Base-by-base conservation (phyloP, 1,284 basidiomycete species). In the Pseudozyma thailandica region DNA sequence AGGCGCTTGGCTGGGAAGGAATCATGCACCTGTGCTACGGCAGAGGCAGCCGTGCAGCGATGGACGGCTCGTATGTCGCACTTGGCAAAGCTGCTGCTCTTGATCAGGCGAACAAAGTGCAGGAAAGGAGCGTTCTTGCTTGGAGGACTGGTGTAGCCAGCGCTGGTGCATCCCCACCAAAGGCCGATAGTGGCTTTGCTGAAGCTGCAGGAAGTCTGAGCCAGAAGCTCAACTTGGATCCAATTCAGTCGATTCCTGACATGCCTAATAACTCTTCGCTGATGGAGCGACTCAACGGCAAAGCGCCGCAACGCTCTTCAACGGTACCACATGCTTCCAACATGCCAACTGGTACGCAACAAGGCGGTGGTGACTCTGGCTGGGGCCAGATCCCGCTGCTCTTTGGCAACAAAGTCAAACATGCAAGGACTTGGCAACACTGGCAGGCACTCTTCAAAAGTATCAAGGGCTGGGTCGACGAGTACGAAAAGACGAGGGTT, bases 11-110 rank as follows among this genome's bases (percentile, higher is more conserved):
- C 9, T 82, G 80, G 80, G 74, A 79, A 30, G 79, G 79, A 15
- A 72, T 81, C 56, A 72, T 81, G 74, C 68, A 77, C 18, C 65
- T 82, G 18, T 82, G 80, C 59, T 82, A 82, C 37, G 80, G 80
- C 15, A 48, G 51, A 20, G 75, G 72, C 27, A 79, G 77, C 51
- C 53, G 54, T 23, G 62, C 63, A 30, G 69, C 59, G 2, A 39
- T 42, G 0, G 69, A 62, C 38, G 72, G 75, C 13, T 53, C 54
- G 26, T 78, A 65, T 42, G 46, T 45, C 1, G 58, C 79, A 1
- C 61, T 81, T 3, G 79, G 80, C 20, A 62, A 60, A 26, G 79
- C 79, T 8, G 79, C 77, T 7, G 76, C 77, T 12, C 44, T 78
- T 12, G 58, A 81, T 26, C 57, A 68, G 41, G 49, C 50, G 15